phyloP scores from a whole-genome alignment of 2,329 filamentous ascomycete species.

The Diaporthe vexans region DNA sequence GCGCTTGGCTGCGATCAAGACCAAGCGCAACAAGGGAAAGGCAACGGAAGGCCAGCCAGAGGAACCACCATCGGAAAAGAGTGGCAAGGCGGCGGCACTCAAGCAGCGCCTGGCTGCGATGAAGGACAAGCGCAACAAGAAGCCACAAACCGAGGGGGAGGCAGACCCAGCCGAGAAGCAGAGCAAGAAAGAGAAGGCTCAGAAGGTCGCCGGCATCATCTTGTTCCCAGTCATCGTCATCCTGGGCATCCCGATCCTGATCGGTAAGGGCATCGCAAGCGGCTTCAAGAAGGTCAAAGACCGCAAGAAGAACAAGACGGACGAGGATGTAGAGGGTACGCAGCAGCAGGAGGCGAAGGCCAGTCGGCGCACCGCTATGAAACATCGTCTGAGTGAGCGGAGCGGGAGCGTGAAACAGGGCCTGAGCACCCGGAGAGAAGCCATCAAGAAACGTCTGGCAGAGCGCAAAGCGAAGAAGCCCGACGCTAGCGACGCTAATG shows the following conservation, averaged over 20 bases:
- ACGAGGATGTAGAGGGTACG: neutral
- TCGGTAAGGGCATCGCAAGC: conserved; percentile 25
- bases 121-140: conserved; percentile 11
- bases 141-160: neutral
- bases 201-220: conserved; percentile 17
- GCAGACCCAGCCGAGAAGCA: conserved; percentile 6
- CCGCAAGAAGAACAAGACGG: conserved; percentile 11
- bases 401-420: conserved; percentile 28
- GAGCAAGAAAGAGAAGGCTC: conserved; percentile 17
- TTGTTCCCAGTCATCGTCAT: conserved; percentile 29
- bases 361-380: conserved; percentile 15
- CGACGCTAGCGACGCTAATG: neutral
- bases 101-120: conserved; percentile 13
- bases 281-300: conserved; percentile 27
- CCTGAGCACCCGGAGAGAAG: conserved; percentile 22
- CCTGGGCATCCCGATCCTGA: neutral
- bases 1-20: conserved; percentile 16
- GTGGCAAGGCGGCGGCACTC: neutral
- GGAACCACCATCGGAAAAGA: conserved; percentile 4
- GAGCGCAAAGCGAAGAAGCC: conserved; percentile 25
- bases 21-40: neutral
- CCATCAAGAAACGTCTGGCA: conserved; percentile 28
- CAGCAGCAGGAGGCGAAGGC: conserved; percentile 16
- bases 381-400: conserved; percentile 32
- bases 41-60: no score